Base-by-base conservation (phyloP, 2,329 filamentous ascomycete genomes). In the Diaporthe citriasiana region DNA sequence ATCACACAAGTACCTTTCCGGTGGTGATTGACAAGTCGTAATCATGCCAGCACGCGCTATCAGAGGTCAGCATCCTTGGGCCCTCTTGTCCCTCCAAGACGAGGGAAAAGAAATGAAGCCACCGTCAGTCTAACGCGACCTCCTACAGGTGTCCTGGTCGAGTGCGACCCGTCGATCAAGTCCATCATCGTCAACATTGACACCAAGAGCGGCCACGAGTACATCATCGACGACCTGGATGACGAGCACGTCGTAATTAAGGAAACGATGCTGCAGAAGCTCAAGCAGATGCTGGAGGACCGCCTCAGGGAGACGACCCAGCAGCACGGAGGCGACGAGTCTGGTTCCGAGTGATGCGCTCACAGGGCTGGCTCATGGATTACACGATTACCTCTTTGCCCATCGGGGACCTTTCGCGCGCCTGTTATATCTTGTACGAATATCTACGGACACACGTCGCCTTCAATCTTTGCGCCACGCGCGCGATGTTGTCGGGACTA, bases 111-210 rank as follows among this genome's bases (percentile, higher is more conserved):
- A 35, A 50, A 57, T 51, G 40, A 73, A 70, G n/a, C 73, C 70
- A 25, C 53, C 40, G 27, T 70, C 33, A 72, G 73, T 60, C 76
- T 77, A 72, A n/a, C 30, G 3, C 27, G 59, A 19, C 59, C 27
- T 6, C n/a, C 27, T n/a, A 13, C 69, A 90, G 93, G 93, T 76
- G 92, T 94, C 38, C 88, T 96, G 77, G 91, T 96, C 83, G 91
- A 95, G 83, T 95, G 93, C 83, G 94, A 96, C 81, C 92, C 94
- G n/a, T 94, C 93, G 57, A 95, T 96, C 88, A 95, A 95, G 84
- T 93, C 94, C 76, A 95, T 95, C 85, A 93, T 96, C 79, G 87
- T 94, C 78, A 93, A 92, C 79, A 93, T 96, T 78, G 92, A 96
- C 83, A 91, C 94, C 81, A 89, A 86, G 78, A 86, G 90, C 73